Conservation (phyloP, 192 early-diverging fungal genomes). For the Backusella luteola region DNA sequence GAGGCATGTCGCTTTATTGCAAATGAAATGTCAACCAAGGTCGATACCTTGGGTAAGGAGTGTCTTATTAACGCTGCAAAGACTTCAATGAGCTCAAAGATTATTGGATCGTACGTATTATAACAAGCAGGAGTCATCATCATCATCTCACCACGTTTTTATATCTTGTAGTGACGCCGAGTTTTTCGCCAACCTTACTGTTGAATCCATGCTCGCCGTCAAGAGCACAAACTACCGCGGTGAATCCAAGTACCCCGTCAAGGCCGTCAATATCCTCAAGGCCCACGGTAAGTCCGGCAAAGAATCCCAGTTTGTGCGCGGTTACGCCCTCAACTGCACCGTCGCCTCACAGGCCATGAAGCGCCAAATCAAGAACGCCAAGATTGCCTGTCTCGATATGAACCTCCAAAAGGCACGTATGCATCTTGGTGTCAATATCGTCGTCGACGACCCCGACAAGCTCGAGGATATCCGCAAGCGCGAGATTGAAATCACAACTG, state of each 20-base stretch:
- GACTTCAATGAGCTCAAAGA: constrained; percentile 97
- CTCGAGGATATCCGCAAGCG: constrained; percentile 93
- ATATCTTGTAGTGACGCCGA: constrained; percentile 73
- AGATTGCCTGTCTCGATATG: constrained; percentile 98
- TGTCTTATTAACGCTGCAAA: constrained; percentile 96
- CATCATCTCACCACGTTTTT: not conserved
- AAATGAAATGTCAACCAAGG: constrained; percentile 93
- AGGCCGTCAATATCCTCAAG: constrained; percentile 96
- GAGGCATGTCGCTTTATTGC: constrained; percentile 98
- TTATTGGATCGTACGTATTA: constrained; percentile 84
- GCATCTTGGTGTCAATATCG: constrained; percentile 97
- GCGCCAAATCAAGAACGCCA: constrained; percentile 81
- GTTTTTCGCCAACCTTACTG: constrained; percentile 95
- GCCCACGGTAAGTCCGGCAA: constrained; percentile 91
- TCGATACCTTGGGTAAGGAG: constrained; percentile 90
- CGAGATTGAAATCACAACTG: constrained; percentile 88
- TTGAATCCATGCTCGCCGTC: constrained; percentile 91
- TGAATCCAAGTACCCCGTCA: constrained; percentile 92
- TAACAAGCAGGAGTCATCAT: not conserved
- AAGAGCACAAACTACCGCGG: constrained; percentile 83
- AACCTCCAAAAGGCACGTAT: constrained; percentile 98
- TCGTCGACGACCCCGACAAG: constrained; percentile 97
- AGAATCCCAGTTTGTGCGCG: constrained; percentile 86
- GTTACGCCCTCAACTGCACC: constrained; percentile 98
- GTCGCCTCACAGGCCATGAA: constrained; percentile 96